phyloP scores from a whole-genome alignment of 139 green algal species.

The Pseudopediastrum boryanum region DNA sequence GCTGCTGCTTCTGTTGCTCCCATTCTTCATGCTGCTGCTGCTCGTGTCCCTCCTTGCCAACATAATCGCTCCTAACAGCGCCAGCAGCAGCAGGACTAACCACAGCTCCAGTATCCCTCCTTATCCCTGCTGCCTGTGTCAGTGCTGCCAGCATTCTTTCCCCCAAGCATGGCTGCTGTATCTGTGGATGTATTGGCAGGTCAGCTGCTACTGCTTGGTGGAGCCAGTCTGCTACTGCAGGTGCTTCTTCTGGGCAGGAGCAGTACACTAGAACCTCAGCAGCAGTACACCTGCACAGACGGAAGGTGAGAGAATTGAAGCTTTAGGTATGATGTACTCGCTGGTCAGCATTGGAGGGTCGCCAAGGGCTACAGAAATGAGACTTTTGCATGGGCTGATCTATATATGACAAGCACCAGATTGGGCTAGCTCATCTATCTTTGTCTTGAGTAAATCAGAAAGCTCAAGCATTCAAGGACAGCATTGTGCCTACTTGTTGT shows the following conservation, averaged over 20 bases:
- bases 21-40: slow-evolving; percentile 25
- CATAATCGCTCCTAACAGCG: neutral
- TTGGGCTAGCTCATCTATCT: neutral
- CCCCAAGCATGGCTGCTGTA: slow-evolving; percentile 54
- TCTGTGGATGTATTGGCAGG: slow-evolving; percentile 43
- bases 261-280: slow-evolving; percentile 46
- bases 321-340: neutral
- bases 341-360: neutral
- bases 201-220: neutral
- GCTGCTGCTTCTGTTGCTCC: slow-evolving; percentile 7
- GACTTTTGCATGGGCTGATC: neutral
- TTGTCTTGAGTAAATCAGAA: neutral
- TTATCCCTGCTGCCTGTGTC: slow-evolving; percentile 3
- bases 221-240: slow-evolving; percentile 48
- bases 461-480: neutral
- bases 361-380: neutral
- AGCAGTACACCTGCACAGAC: slow-evolving; percentile 12
- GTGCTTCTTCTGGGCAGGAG: slow-evolving; percentile 42
- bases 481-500: neutral
- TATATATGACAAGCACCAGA: neutral
- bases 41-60: neutral
- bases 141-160: slow-evolving; percentile 60
- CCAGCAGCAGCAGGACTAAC: neutral
- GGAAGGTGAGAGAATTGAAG: neutral
- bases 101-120: neutral